Evolutionary conservation across 305 asterid genomes (phyloP), one percentile per base, ranked within the genome.

Genomic region (Nicotiana rustica): DNA sequence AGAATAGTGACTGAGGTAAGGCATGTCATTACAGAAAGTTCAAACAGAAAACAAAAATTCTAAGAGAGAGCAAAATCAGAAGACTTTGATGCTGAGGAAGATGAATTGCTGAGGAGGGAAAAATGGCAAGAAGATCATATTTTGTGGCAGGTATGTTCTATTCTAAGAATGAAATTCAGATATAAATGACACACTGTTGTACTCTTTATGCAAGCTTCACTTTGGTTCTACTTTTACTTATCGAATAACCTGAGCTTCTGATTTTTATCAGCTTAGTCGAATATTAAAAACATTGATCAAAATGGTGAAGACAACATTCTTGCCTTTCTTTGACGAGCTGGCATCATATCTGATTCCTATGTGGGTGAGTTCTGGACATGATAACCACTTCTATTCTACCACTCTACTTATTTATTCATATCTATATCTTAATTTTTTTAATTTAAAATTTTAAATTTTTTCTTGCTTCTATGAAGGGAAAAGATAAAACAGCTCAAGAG

Each of bases 401-500:
- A 49, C 57, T 49, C 15, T 33, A 41, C 47, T 41, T 41, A 41
- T 41, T 6, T 41, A 41, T 41, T 41, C 47, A 41, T 41, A 6
- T 41, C 2, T 41, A 6, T 41, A 1, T 41, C 47, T 6, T 41
- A 41, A 41, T 41, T 41, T 41, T 41, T 41, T 41, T 5, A 41
- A 6, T 41, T 41, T 38, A 6, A 6, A 41, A 4, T 36, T 41
- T 41, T 41, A 0, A 6, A 41, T 3, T 3, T 67, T 41, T 41
- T 15, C 77, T 31, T 9, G 14, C 52, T 73, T 21, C 49, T 33
- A 41, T 77, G 15, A 10, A 83, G 86, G 86, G 86, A 57, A 78
- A 67, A 81, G 86, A 83, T 64, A 83, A 67, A 79, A 83, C 86
- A 52, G 80, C 83, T 56, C 83, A 83, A 70, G 86, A 83, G 75